Conservation (phyloP, 1,139 yeast species). For the Trichomonascaceae sp. region DNA sequence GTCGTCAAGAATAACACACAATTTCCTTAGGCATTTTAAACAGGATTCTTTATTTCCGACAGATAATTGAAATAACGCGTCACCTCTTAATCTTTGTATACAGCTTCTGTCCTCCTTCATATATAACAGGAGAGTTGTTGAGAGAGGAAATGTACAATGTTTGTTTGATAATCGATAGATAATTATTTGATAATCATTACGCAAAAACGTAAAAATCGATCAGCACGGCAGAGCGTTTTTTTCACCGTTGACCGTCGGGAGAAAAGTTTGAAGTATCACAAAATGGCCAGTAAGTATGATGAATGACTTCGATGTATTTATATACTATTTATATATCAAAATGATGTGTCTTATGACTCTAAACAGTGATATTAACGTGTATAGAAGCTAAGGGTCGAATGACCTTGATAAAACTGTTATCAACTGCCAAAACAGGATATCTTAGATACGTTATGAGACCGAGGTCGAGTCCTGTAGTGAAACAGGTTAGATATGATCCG, state of each 20-base stretch:
- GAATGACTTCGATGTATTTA: background rate
- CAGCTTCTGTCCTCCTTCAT: conserved; percentile 1
- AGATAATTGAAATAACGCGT: conserved; percentile 23
- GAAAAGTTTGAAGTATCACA: background rate
- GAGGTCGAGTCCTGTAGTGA: conserved; percentile 71
- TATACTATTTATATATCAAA: background rate
- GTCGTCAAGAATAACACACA: conserved; percentile 14
- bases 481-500: conserved; percentile 88
- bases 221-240: background rate
- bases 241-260: background rate
- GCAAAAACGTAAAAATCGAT: too few relatives aligned
- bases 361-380: background rate
- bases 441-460: conserved; percentile 76
- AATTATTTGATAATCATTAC: background rate
- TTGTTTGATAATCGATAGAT: background rate
- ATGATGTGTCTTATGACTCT: background rate
- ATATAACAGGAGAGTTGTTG: background rate
- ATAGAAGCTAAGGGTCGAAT: conserved; percentile 7
- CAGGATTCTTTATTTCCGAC: conserved; percentile 22
- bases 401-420: conserved; percentile 60
- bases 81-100: conserved; percentile 1
- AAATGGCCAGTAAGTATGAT: conserved; percentile 8
- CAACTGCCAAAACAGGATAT: conserved; percentile 84
- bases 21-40: conserved; percentile 13
- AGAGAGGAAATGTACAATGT: background rate